Conservation (phyloP, 2,329 filamentous ascomycete species). For the Balansia obtecta region DNA sequence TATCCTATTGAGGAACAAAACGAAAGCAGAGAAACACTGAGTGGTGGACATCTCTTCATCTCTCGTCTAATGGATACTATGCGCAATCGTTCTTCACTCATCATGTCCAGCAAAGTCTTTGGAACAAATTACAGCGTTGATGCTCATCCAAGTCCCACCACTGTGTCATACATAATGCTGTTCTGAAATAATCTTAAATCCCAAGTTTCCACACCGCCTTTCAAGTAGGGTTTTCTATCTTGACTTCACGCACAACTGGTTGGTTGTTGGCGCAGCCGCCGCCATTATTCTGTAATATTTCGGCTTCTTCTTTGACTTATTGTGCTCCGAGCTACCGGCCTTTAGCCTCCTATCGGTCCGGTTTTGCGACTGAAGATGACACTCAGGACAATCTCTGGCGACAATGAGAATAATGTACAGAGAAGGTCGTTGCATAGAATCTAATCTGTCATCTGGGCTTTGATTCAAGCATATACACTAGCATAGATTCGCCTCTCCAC, state of each 20-base stretch:
- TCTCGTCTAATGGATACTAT: no score
- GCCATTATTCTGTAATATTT: not conserved
- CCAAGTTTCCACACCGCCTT: not conserved
- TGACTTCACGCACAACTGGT: not conserved
- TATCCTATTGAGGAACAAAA: no score
- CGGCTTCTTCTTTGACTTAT: not conserved
- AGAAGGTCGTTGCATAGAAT: not conserved
- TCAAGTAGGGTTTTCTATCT: not conserved
- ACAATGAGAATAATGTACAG: not conserved
- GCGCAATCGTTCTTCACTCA: no score
- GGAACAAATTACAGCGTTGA: not conserved
- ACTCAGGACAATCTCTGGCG: not conserved
- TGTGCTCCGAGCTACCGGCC: not conserved
- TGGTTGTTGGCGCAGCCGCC: not conserved
- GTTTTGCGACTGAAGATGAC: not conserved
- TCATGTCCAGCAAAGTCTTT: no score
- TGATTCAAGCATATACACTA: not conserved
- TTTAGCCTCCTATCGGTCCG: not conserved
- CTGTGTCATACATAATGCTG: no score
- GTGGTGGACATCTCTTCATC: no score
- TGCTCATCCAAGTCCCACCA: no score
- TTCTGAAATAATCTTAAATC: not conserved
- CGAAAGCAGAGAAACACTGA: no score
- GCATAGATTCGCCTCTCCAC: no score
- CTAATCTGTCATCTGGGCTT: not conserved